Percentiles rank a stretch among this genome's conserved stretches.
Conservation (phyloP, 1,139 yeast genomes). For the Arxiozyma slooffiae region DNA sequence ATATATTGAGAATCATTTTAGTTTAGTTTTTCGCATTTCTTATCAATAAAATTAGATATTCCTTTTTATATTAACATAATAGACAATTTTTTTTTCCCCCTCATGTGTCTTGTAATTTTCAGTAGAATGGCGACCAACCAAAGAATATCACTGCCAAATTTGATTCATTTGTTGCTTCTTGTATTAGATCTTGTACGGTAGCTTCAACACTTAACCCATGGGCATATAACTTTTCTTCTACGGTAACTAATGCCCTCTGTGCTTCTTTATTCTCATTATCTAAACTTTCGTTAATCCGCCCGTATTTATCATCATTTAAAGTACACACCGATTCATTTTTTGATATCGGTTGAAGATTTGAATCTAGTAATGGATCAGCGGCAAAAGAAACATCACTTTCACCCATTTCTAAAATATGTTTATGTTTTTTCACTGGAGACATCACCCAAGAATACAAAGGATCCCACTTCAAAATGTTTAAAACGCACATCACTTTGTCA, state of each 20-base stretch:
- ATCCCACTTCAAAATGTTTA: conserved; percentile 84
- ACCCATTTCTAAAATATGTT: conserved; percentile 25
- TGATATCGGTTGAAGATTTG: neutral
- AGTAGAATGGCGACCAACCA: conserved; percentile 62
- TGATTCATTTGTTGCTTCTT: conserved; percentile 58
- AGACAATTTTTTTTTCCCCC: neutral
- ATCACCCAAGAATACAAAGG: conserved; percentile 87
- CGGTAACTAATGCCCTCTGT: conserved; percentile 64
- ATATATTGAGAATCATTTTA: neutral
- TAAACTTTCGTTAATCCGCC: neutral
- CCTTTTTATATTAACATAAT: neutral
- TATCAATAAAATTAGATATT: neutral
- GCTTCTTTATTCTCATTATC: conserved; percentile 48
- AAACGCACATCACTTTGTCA: conserved; percentile 65
- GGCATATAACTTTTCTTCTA: conserved; percentile 57
- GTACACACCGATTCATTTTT: neutral
- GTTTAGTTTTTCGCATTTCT: neutral
- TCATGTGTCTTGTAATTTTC: neutral
- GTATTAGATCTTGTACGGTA: conserved; percentile 66
- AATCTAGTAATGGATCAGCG: neutral
- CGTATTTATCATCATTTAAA: neutral
- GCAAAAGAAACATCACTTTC: conserved; percentile 6
- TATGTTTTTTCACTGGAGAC: conserved; percentile 56
- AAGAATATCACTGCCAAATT: conserved; percentile 68
- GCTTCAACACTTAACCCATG: conserved; percentile 75